phyloP scores from a whole-genome alignment of 2,329 filamentous ascomycete species.

The Thelonectria olida region DNA sequence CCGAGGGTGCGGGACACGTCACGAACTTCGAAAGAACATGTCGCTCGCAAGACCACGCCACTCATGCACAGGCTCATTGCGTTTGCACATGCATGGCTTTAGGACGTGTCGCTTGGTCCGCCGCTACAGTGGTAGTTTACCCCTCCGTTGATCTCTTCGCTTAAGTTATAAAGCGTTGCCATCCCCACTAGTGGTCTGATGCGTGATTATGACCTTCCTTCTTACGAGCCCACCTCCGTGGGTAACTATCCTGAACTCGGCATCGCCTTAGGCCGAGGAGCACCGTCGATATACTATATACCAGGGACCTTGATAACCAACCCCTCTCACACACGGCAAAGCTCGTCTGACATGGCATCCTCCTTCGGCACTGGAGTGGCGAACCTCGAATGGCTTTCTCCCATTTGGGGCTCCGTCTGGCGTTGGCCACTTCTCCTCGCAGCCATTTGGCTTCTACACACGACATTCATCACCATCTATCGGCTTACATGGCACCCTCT shows the following conservation, averaged over 20 bases:
- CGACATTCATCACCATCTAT: neutral
- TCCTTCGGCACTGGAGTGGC: neutral
- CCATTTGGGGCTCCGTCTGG: neutral
- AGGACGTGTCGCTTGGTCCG: too few species aligned
- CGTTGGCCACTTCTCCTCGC: neutral
- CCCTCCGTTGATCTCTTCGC: too few species aligned
- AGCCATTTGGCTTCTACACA: neutral
- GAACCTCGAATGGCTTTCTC: neutral
- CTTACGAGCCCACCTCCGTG: neutral
- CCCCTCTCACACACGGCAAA: neutral
- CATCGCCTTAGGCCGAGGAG: neutral
- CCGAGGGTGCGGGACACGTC: neutral
- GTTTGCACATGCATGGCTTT: too few species aligned
- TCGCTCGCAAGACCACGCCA: neutral
- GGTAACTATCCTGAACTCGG: neutral
- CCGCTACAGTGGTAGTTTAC: too few species aligned
- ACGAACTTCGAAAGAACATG: too few species aligned
- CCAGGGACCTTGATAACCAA: neutral
- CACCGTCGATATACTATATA: neutral
- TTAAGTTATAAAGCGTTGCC: neutral
- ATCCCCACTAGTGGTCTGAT: neutral
- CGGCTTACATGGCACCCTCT: slow-evolving; percentile 1
- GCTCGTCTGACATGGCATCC: neutral
- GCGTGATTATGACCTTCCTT: neutral
- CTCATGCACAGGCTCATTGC: too few species aligned